Base-by-base conservation (phyloP, 140 eudicot genomes). In the Senecio squalidus region DNA sequence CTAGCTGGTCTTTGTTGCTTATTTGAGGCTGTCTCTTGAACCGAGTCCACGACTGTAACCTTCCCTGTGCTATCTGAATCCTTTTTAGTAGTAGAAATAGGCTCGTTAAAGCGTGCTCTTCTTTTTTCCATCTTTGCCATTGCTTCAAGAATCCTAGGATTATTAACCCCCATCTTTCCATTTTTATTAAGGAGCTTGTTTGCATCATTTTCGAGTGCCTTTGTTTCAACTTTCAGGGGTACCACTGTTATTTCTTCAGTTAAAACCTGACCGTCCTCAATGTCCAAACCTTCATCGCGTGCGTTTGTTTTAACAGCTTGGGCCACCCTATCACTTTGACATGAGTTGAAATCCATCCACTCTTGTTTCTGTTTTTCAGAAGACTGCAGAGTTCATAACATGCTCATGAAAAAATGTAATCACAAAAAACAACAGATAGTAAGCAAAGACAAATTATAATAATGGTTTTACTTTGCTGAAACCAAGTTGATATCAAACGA, bases 41-140 rank as follows among this genome's bases (percentile, higher is more conserved):
- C 25, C 23, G 53, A 16, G 54, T 63, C 74, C 23, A 41, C 54
- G 44, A 48, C 60, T 28, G 47, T 41, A 30, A 36, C 50, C 71
- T 68, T 57, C 27, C 52, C 38, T 30, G 28, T 22, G 36, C 54
- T 67, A 60, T 77, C 89, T 4, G 44, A 10, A 14, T 81, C 76
- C 56, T 41, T 76, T 28, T 57, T 64, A 50, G 34, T 4, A 27
- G 54, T 21, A 40, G 72, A 31, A 17, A 72, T 49, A 31, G 88
- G 85, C 43, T 80, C 83, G 63, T 78, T 73, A 63, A 87, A 87
- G 16, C 94, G 86, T 65, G 83, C 86, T 58, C 89, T 76, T 66
- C 96, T 75, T 53, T 73, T 83, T 70, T 88, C 94, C 96, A 88
- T 88, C 81, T 84, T 88, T 61, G 75, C 80, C 67, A 82, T 71